Evolutionary conservation across 2,329 filamentous ascomycete species (phyloP).

Genomic region (Cercospora canescens): DNA sequence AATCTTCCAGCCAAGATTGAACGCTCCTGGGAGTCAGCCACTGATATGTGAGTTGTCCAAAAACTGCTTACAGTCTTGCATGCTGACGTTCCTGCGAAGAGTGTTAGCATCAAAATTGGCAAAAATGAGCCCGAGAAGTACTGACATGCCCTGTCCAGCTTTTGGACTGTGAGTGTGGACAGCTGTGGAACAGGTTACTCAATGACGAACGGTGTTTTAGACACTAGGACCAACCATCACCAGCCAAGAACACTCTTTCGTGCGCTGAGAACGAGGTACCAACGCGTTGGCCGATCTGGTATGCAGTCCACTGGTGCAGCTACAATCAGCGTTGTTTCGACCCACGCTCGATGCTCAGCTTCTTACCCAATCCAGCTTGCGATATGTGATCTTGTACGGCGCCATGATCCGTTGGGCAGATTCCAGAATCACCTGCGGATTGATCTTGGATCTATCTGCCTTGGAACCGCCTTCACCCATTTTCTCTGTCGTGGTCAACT

Average conservation of each 20-base stretch:
- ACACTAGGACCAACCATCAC: conserved; percentile 59
- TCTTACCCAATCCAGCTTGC: conserved; percentile 26
- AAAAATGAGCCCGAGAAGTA: too few relatives aligned
- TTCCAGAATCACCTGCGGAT: conserved; percentile 1
- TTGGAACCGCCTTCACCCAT: conserved; percentile 54
- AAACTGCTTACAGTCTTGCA: conserved; percentile 51
- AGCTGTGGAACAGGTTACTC: not conserved
- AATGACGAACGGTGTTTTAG: not conserved
- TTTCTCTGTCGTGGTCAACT: conserved; percentile 39
- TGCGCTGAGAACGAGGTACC: conserved; percentile 50
- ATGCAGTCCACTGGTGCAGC: conserved; percentile 67
- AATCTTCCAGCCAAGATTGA: conserved; percentile 35
- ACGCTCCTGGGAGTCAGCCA: conserved; percentile 12
- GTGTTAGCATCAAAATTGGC: too few relatives aligned
- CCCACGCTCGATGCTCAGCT: not conserved
- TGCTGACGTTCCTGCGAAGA: conserved; percentile 70
- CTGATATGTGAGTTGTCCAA: not conserved
- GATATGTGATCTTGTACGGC: conserved; percentile 64
- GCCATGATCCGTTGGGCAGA: conserved; percentile 61
- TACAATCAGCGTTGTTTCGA: conserved; percentile 39
- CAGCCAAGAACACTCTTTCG: conserved; percentile 70
- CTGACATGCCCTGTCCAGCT: conserved; percentile 51
- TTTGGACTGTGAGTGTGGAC: conserved; percentile 57
- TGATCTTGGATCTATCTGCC: conserved; percentile 41
- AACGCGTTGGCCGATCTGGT: conserved; percentile 72